Evolutionary conservation across 2,329 filamentous ascomycete species (phyloP), one percentile per base, ranked within the genome.

Genomic region (Fusarium nelsonii): DNA sequence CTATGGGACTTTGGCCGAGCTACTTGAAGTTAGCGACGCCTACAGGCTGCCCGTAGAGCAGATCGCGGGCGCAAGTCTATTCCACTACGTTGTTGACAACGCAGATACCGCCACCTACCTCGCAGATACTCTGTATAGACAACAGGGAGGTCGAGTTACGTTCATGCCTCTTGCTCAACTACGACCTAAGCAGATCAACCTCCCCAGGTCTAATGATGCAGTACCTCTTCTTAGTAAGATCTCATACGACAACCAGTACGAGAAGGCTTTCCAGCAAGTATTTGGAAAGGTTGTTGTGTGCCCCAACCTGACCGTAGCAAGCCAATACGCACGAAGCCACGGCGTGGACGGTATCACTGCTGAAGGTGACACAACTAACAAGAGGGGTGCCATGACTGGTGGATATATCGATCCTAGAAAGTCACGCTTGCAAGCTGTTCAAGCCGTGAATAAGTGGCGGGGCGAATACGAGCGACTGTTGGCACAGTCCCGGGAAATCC

Each of bases 261-360:
- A 97, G 61, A 91, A 89, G 73, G 96, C 96, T 0, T 96, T 99
- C 78, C 90, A 92, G 76, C 94, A 97, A 77, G 93, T 99, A 1
- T 99, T 99, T 80, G 96, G 94, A 46, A 97, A 93, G 79, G 96
- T 93, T 0, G 93, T 99, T 53, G 91, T 99, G 58, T 98, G 96
- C 72, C 94, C 95, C 4, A 97, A 93, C 71, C 83, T 99, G 66
- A 88, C 92, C 49, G 88, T 97, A 61, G 96, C 94, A 48, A 89
- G 92, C 14, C 94, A 97, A 76, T 97, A 97, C 77, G 93, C 96
- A 23, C 89, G 95, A 74, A 97, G 92, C 73, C 95, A 98, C 74
- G 92, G 92, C 18, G 90, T 98, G 26, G 94, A 94, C 73, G 94
- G 93, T 34, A 97, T 99, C 70, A 99, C 96, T 0, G 92, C 93